Evolutionary conservation across 169 alveolate genomes (phyloP).

Genomic region (Theileria sp.): DNA sequence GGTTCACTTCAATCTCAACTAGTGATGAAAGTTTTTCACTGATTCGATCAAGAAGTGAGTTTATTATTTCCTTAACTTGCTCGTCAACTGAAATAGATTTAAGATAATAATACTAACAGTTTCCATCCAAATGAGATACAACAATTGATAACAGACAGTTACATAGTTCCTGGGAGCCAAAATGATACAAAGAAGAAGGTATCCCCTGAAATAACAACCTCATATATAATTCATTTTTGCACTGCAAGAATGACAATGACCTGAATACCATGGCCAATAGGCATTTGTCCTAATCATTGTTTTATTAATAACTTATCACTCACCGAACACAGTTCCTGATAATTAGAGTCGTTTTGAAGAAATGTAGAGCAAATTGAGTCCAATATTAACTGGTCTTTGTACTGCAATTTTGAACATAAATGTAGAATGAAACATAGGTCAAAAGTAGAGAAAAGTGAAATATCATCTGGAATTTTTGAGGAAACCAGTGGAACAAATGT

Average conservation of each 20-base stretch:
- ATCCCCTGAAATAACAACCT: slow-evolving; percentile 26
- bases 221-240: slow-evolving; percentile 20
- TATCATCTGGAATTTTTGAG: slow-evolving; percentile 4
- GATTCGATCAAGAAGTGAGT: slow-evolving; percentile 41
- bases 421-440: slow-evolving; percentile 67
- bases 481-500: slow-evolving; percentile 51
- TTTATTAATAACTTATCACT: neutral
- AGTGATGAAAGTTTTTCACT: slow-evolving; percentile 13
- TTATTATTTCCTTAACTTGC: slow-evolving; percentile 13
- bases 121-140: slow-evolving; percentile 35
- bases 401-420: slow-evolving; percentile 47
- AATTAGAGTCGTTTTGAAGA: slow-evolving; percentile 5
- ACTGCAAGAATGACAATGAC: slow-evolving; percentile 52
- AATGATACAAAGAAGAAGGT: slow-evolving; percentile 33
- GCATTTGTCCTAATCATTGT: slow-evolving; percentile 28
- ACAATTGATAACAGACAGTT: slow-evolving; percentile 55
- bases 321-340: slow-evolving; percentile 40
- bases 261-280: slow-evolving; percentile 60
- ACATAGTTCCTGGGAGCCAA: slow-evolving; percentile 60
- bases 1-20: slow-evolving; percentile 59
- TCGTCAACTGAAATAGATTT: slow-evolving; percentile 7
- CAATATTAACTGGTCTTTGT: slow-evolving; percentile 30
- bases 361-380: slow-evolving; percentile 21
- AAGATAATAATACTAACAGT: slow-evolving; percentile 21
- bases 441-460: slow-evolving; percentile 40